phyloP scores from a whole-genome alignment of 2,329 filamentous ascomycete species.

The Esteya vermicola region DNA sequence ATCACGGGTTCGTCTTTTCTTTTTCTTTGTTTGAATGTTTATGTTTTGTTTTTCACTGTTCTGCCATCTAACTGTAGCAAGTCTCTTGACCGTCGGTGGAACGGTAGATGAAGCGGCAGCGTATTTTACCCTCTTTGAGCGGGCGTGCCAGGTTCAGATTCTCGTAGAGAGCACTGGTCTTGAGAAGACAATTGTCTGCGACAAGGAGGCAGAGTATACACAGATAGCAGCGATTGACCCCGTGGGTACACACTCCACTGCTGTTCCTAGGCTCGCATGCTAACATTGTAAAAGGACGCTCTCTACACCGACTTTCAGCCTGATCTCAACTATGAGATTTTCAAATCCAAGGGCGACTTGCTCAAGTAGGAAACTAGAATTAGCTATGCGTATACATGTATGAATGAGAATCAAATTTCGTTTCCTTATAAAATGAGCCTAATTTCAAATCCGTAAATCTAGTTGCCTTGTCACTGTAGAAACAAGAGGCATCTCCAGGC shows the following conservation, averaged over 20 bases:
- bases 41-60: too few species aligned
- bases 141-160: conserved; percentile 52
- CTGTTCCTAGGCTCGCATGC: too few species aligned
- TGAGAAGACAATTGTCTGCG: not conserved
- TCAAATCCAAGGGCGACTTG: not conserved
- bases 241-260: not conserved
- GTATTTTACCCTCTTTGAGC: conserved; percentile 52
- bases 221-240: not conserved
- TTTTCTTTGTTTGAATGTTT: not conserved
- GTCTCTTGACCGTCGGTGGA: conserved; percentile 47
- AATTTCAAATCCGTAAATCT: too few species aligned
- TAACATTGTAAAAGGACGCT: not conserved
- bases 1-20: conserved; percentile 38
- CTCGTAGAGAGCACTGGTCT: conserved; percentile 32
- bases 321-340: not conserved
- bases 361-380: not conserved
- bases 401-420: too few species aligned
- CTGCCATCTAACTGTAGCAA: not conserved
- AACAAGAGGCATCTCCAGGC: too few species aligned
- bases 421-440: too few species aligned
- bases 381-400: too few species aligned
- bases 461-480: too few species aligned
- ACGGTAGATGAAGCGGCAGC: conserved; percentile 65
- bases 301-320: not conserved
- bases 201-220: not conserved